Conservation (phyloP, 148 eudicot genomes). For the Rhododendron williamsianum region DNA sequence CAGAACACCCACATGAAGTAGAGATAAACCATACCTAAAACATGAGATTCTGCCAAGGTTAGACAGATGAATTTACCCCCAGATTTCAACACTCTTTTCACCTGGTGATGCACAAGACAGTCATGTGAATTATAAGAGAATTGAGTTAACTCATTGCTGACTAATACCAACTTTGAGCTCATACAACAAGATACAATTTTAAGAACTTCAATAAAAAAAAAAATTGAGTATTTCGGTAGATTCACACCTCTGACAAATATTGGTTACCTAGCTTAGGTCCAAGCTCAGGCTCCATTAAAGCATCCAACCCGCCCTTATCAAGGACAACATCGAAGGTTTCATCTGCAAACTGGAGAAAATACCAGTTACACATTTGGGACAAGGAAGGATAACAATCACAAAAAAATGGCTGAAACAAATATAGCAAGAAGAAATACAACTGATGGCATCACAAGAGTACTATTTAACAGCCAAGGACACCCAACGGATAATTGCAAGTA, state of each 20-base stretch:
- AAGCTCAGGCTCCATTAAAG: slow-evolving; percentile 90
- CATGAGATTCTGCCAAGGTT: slow-evolving; percentile 87
- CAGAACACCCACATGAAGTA: slow-evolving; percentile 2
- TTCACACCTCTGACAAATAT: slow-evolving; percentile 92
- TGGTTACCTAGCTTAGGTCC: slow-evolving; percentile 69
- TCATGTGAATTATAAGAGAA: slow-evolving; percentile 10
- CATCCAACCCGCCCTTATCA: slow-evolving; percentile 97
- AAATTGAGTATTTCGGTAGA: slow-evolving; percentile 11
- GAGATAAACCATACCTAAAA: slow-evolving; percentile 58
- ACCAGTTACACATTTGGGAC: slow-evolving; percentile 10
- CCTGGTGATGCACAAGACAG: slow-evolving; percentile 41
- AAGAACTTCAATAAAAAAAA: slow-evolving; percentile 13
- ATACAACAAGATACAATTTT: slow-evolving; percentile 16
- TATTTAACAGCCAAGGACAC: background rate
- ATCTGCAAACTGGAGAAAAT: slow-evolving; percentile 57
- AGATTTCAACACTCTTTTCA: slow-evolving; percentile 67
- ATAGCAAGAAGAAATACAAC: background rate
- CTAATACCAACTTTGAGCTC: slow-evolving; percentile 19
- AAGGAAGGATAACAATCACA: background rate
- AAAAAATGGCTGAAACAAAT: background rate
- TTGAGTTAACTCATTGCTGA: background rate
- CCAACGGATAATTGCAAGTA: background rate
- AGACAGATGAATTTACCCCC: slow-evolving; percentile 90
- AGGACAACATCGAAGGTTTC: slow-evolving; percentile 61
- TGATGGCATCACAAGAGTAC: background rate